phyloP scores from a whole-genome alignment of 257 asterid genomes.

The Solanum sparsipilum region DNA sequence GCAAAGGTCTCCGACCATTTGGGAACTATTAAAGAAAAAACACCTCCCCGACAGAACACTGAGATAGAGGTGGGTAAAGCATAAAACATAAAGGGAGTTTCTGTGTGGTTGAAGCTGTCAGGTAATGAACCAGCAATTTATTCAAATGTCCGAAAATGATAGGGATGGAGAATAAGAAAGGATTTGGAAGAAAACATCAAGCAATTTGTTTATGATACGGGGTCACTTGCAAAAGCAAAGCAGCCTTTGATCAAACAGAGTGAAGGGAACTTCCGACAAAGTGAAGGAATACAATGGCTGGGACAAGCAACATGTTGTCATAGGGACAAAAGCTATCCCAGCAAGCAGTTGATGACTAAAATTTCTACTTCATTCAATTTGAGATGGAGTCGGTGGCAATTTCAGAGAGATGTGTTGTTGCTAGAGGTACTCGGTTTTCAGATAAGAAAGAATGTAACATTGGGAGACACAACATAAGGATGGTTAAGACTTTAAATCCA shows the following conservation, averaged over 20 bases:
- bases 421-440: neutral
- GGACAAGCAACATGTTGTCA: neutral
- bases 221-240: neutral
- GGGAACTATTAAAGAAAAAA: neutral
- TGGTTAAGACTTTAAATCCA: neutral
- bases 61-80: neutral
- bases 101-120: neutral
- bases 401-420: neutral
- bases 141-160: neutral
- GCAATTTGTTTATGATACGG: neutral
- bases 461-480: neutral
- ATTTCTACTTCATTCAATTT: neutral
- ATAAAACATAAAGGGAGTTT: neutral
- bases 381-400: neutral
- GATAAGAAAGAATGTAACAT: neutral
- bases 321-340: neutral
- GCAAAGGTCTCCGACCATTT: neutral
- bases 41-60: neutral
- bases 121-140: neutral
- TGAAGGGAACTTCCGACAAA: neutral
- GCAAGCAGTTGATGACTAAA: neutral
- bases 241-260: neutral
- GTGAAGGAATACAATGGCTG: neutral
- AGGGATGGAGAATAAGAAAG: neutral
- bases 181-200: neutral